Percentiles rank a stretch among this genome's conserved stretches.
Evolutionary conservation across 805 yeast species (phyloP).

Genomic region (Saccharomycopsis sp.): DNA sequence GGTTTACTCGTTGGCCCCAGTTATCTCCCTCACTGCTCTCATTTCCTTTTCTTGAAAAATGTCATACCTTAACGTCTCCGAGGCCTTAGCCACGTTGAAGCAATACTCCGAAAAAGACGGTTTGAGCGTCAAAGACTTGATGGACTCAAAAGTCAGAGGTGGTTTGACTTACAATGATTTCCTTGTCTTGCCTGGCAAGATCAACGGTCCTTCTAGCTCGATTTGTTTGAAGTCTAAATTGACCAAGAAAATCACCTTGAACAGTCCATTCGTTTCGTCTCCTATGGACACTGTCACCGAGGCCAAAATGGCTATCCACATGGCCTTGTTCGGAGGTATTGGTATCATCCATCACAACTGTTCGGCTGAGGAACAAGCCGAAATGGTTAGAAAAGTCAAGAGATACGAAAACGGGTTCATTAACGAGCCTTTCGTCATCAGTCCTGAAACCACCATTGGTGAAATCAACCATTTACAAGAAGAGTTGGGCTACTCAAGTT

Average conservation of each 20-base stretch:
- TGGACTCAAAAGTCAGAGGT: constrained; percentile 88
- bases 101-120: constrained; percentile 76
- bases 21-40: background rate
- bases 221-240: constrained; percentile 80
- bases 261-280: constrained; percentile 92
- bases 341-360: constrained; percentile 99
- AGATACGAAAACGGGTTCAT: constrained; percentile 97
- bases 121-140: constrained; percentile 69
- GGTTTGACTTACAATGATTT: constrained; percentile 98
- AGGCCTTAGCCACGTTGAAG: constrained; percentile 63
- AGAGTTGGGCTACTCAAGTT: constrained; percentile 86
- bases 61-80: constrained; percentile 38
- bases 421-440: constrained; percentile 82
- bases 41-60: background rate
- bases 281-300: constrained; percentile 99
- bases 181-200: constrained; percentile 90
- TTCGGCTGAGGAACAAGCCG: constrained; percentile 95
- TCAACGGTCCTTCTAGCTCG: constrained; percentile 72
- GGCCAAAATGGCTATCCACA: constrained; percentile 93
- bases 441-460: constrained; percentile 71
- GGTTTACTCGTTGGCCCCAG: background rate
- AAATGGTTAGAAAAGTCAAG: constrained; percentile 95
- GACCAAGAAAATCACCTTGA: constrained; percentile 86
- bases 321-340: constrained; percentile 98
- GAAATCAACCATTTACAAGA: constrained; percentile 69